Evolutionary conservation across 495 filamentous ascomycete genomes (phyloP).

Genomic region (Penicillium longicatenatum): DNA sequence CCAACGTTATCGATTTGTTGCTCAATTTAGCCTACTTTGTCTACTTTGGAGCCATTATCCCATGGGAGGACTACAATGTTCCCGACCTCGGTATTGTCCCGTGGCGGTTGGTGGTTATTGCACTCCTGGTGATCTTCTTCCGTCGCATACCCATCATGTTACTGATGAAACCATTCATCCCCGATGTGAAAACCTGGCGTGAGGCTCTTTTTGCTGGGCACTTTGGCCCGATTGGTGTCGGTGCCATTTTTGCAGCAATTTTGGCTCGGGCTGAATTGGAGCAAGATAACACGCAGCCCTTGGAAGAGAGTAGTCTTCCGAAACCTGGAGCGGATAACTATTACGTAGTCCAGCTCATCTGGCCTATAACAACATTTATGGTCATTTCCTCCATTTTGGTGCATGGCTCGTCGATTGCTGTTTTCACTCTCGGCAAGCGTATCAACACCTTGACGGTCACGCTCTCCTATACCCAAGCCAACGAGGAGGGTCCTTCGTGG

Average conservation of each 20-base stretch:
- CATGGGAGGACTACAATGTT: constrained; percentile 85
- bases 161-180: constrained; percentile 86
- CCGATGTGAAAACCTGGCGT: constrained; percentile 97
- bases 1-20: constrained; percentile 97
- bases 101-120: constrained; percentile 88
- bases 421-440: constrained; percentile 96
- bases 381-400: constrained; percentile 94
- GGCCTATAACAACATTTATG: constrained; percentile 94
- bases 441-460: constrained; percentile 97
- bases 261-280: constrained; percentile 89
- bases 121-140: constrained; percentile 91
- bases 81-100: constrained; percentile 69
- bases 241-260: constrained; percentile 94
- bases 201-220: constrained; percentile 98
- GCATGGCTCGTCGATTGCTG: constrained; percentile 95
- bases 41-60: constrained; percentile 95
- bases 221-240: constrained; percentile 97
- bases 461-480: constrained; percentile 89
- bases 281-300: constrained; percentile 67
- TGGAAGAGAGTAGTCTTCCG: constrained; percentile 64
- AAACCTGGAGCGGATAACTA: constrained; percentile 54
- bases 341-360: constrained; percentile 77
- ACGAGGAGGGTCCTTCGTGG: constrained; percentile 89
- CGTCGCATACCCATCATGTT: constrained; percentile 97
- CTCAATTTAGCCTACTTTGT: constrained; percentile 98